phyloP scores from a whole-genome alignment of 2,329 filamentous ascomycete species.

The Ceratocystiopsis sp. region DNA sequence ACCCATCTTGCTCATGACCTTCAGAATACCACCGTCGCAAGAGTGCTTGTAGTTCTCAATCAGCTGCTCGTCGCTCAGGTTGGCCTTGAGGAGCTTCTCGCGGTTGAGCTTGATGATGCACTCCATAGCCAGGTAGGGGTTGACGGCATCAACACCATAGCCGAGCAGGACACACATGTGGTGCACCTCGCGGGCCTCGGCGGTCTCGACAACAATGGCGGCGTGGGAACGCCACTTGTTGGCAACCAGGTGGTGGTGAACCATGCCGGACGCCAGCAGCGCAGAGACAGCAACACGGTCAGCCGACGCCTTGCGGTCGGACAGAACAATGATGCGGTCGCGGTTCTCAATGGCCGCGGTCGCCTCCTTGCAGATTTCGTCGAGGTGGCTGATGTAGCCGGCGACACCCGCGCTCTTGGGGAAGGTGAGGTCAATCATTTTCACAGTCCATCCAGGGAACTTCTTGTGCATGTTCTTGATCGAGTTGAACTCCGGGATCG shows the following conservation, averaged over 20 bases:
- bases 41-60: conserved; percentile 96
- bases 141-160: conserved; percentile 86
- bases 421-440: conserved; percentile 57
- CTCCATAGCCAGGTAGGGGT: conserved; percentile 89
- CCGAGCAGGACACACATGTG: conserved; percentile 97
- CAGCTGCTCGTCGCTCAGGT: conserved; percentile 62
- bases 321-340: conserved; percentile 76
- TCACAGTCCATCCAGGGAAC: conserved; percentile 70
- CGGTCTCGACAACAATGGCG: conserved; percentile 78
- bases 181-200: conserved; percentile 90
- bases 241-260: conserved; percentile 86
- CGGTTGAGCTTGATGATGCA: conserved; percentile 94
- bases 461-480: conserved; percentile 59
- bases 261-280: conserved; percentile 76
- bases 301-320: conserved; percentile 68
- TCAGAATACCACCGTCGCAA: conserved; percentile 87
- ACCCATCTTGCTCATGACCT: conserved; percentile 99
- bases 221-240: conserved; percentile 91
- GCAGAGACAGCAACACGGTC: conserved; percentile 76
- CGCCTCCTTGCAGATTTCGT: conserved; percentile 71
- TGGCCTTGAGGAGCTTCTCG: conserved; percentile 82
- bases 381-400: conserved; percentile 75
- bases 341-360: conserved; percentile 69
- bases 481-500: conserved; percentile 79
- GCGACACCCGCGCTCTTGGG: conserved; percentile 66